These are phyloP conservation scores for Prototheca cutis DNA, from an alignment of 163 green algal genomes.

Conservation along the genomic window DNA sequence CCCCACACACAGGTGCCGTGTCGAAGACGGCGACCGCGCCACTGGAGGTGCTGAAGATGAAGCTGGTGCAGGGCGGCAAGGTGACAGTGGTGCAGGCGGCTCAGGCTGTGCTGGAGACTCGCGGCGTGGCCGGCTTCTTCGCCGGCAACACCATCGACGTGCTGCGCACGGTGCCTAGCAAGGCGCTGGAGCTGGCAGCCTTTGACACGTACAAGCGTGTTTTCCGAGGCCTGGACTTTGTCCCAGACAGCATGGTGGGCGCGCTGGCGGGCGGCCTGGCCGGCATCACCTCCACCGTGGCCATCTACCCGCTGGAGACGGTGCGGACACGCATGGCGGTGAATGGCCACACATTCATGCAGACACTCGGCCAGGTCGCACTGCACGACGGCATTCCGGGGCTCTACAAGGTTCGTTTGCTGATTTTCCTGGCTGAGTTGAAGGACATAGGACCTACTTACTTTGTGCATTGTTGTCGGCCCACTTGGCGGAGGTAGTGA, in stretches of 20 bases:
- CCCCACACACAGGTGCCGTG: conserved; percentile 14
- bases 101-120: not conserved
- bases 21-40: conserved; percentile 33
- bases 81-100: conserved; percentile 3
- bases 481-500: too few relatives aligned
- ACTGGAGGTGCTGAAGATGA: conserved; percentile 31
- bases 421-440: too few relatives aligned
- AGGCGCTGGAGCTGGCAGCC: conserved; percentile 31
- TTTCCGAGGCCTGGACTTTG: not conserved
- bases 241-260: conserved; percentile 7
- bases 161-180: conserved; percentile 27
- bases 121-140: conserved; percentile 8
- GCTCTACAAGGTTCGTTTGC: conserved; percentile 33
- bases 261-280: conserved; percentile 17
- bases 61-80: conserved; percentile 24
- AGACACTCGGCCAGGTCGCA: conserved; percentile 4
- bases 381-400: conserved; percentile 13
- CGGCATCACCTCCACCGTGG: conserved; percentile 17
- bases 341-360: conserved; percentile 13
- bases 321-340: conserved; percentile 29
- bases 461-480: too few relatives aligned
- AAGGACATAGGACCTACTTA: too few relatives aligned
- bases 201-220: conserved; percentile 35
- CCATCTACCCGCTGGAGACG: conserved; percentile 33
- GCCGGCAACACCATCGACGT: conserved; percentile 26